Evolutionary conservation across 331 rosid species (phyloP).

Genomic region (Rosa hybrid): DNA sequence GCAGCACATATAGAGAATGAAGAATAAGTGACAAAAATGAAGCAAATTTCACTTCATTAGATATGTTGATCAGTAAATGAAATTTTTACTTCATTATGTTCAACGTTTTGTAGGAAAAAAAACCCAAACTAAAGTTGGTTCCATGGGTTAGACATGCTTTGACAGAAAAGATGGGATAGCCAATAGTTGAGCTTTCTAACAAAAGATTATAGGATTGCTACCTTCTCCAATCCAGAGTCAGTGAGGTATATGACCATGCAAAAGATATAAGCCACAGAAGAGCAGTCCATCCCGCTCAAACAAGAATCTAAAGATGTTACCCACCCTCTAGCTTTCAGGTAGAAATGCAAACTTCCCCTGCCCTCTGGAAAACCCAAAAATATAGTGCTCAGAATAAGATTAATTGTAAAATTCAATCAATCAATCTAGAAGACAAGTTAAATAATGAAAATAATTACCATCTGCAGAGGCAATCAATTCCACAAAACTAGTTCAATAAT

Average conservation of each 20-base stretch:
- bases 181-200: slow-evolving; percentile 15
- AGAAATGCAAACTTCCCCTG: slow-evolving; percentile 86
- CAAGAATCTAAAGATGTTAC: slow-evolving; percentile 85
- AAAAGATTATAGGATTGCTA: slow-evolving; percentile 29
- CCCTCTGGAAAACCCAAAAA: slow-evolving; percentile 69
- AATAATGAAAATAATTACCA: too few species aligned
- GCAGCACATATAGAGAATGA: slow-evolving; percentile 19
- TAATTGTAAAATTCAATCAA: not conserved
- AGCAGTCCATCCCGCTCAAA: slow-evolving; percentile 72
- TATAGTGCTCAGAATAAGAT: slow-evolving; percentile 29
- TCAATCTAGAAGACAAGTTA: not conserved
- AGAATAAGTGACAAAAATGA: slow-evolving; percentile 12
- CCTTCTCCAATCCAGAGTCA: slow-evolving; percentile 86
- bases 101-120: slow-evolving; percentile 6
- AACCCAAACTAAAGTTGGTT: slow-evolving; percentile 29
- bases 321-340: slow-evolving; percentile 90
- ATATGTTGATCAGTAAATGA: not conserved
- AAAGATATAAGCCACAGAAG: slow-evolving; percentile 73
- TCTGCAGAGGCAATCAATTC: not conserved
- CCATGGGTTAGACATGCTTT: slow-evolving; percentile 12
- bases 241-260: slow-evolving; percentile 82
- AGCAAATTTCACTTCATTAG: not conserved
- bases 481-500: not conserved
- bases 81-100: not conserved
- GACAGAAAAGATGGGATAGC: not conserved